These are phyloP conservation scores for Lactarius deliciosus DNA, from an alignment of 768 basidiomycete genomes.

Conservation along the genomic window DNA sequence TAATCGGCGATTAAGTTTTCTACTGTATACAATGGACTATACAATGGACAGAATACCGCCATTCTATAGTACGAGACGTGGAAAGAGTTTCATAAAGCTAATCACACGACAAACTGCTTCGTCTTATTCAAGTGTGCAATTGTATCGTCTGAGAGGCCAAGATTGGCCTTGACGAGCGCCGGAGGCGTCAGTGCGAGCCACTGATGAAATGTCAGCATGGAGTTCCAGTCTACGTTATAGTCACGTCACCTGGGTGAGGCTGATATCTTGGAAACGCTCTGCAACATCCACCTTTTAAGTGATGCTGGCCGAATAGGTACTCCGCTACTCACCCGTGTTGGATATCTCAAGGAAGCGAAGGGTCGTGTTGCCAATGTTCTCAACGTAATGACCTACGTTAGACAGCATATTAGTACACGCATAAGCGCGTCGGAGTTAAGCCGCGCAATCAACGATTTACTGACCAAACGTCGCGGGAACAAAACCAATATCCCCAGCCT, in stretches of 20 bases:
- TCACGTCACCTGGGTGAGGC: slow-evolving; percentile 34
- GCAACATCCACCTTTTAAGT: neutral
- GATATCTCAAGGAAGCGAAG: slow-evolving; percentile 44
- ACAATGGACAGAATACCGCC: neutral
- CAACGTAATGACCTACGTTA: slow-evolving; percentile 42
- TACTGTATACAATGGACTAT: neutral
- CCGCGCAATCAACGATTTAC: slow-evolving; percentile 1
- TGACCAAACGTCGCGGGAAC: slow-evolving; percentile 58
- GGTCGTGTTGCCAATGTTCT: slow-evolving; percentile 43
- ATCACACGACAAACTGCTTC: neutral
- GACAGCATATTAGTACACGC: neutral
- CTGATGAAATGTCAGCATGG: slow-evolving; percentile 10
- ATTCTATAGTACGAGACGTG: neutral
- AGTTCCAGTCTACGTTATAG: too few species aligned
- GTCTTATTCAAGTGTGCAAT: slow-evolving; percentile 48
- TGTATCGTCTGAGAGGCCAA: slow-evolving; percentile 52
- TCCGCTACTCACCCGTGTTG: slow-evolving; percentile 34
- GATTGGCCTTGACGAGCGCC: slow-evolving; percentile 58
- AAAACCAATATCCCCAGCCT: slow-evolving; percentile 62
- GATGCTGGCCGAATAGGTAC: neutral
- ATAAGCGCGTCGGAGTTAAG: neutral
- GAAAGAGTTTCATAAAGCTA: neutral
- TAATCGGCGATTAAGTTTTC: too few species aligned
- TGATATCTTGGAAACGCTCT: slow-evolving; percentile 37
- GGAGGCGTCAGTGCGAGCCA: slow-evolving; percentile 35